A percentile compares a stretch with the other conserved stretches of the same genome.
phyloP scores from a whole-genome alignment of 1,284 basidiomycete genomes.

The Mycena citricolor region DNA sequence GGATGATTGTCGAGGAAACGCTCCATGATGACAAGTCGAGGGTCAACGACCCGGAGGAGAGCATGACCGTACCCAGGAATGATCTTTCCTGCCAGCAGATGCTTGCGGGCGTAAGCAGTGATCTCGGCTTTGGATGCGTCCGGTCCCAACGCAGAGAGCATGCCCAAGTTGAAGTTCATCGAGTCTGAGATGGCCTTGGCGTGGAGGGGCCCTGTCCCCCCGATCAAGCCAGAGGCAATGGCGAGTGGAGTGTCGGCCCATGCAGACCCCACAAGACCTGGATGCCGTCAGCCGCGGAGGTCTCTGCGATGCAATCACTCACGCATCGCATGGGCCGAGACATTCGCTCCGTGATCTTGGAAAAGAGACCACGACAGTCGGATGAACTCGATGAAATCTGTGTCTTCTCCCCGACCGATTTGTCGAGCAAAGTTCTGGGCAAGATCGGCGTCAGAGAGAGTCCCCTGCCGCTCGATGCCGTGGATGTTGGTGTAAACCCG shows the following conservation, averaged over 20 bases:
- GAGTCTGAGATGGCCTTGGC: conserved; percentile 9
- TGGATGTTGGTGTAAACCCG: conserved; percentile 2
- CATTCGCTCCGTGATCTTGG: conserved; percentile 7
- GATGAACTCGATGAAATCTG: conserved; percentile 6
- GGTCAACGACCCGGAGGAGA: conserved; percentile 6
- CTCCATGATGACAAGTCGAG: neutral
- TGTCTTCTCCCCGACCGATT: conserved; percentile 4
- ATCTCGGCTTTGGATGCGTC: conserved; percentile 2
- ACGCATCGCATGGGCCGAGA: conserved; percentile 6
- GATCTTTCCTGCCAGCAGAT: neutral
- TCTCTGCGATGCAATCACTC: neutral
- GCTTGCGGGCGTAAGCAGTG: neutral
- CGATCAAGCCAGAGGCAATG: neutral
- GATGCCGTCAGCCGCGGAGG: neutral
- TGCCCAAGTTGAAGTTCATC: conserved; percentile 5
- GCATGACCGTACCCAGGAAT: conserved; percentile 9
- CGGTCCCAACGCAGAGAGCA: neutral
- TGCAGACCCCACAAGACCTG: conserved; percentile 7
- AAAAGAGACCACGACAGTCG: conserved; percentile 8
- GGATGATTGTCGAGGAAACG: conserved; percentile 7
- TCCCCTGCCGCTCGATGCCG: neutral
- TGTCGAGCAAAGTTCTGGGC: conserved; percentile 6
- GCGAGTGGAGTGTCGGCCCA: conserved; percentile 3
- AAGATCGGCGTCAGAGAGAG: conserved; percentile 1
- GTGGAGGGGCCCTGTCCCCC: conserved; percentile 5